Evolutionary conservation across 2,329 filamentous ascomycete species (phyloP).

Genomic region (Arthroderma uncinatum): DNA sequence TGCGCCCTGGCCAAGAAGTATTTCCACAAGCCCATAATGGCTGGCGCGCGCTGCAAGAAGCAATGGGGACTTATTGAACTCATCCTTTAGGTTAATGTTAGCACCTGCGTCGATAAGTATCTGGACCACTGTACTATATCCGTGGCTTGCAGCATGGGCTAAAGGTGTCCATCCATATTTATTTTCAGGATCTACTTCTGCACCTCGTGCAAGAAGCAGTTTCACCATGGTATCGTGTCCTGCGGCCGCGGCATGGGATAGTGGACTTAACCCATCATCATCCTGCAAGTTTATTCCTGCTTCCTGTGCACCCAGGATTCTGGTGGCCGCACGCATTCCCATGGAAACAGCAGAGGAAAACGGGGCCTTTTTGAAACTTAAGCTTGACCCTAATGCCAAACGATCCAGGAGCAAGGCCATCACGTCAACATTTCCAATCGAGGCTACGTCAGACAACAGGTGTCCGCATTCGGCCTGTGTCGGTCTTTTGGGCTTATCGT

Average conservation of each 20-base stretch:
- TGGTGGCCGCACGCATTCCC: not conserved
- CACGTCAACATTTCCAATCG: constrained; percentile 28
- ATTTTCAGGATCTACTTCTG: not conserved
- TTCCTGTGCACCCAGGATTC: too few relatives aligned
- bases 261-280: not conserved
- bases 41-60: not conserved
- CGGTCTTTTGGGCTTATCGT: not conserved
- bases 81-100: not conserved
- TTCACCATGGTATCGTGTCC: not conserved
- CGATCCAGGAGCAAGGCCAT: constrained; percentile 20
- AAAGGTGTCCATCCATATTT: not conserved
- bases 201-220: constrained; percentile 6
- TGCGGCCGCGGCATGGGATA: constrained; percentile 4
- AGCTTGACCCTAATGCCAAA: too few relatives aligned
- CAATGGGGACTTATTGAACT: not conserved
- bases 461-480: constrained; percentile 21
- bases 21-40: not conserved
- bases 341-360: too few relatives aligned
- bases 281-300: not conserved
- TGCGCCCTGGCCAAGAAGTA: constrained; percentile 4
- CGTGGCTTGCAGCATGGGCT: constrained; percentile 1
- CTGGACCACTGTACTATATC: not conserved
- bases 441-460: constrained; percentile 29
- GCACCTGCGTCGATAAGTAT: constrained; percentile 5
- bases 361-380: too few relatives aligned